A percentile compares a stretch with the other conserved stretches of the same genome.
These are phyloP conservation scores for Malus hybrid DNA, from an alignment of 331 rosid genomes.

Conservation along the genomic window DNA sequence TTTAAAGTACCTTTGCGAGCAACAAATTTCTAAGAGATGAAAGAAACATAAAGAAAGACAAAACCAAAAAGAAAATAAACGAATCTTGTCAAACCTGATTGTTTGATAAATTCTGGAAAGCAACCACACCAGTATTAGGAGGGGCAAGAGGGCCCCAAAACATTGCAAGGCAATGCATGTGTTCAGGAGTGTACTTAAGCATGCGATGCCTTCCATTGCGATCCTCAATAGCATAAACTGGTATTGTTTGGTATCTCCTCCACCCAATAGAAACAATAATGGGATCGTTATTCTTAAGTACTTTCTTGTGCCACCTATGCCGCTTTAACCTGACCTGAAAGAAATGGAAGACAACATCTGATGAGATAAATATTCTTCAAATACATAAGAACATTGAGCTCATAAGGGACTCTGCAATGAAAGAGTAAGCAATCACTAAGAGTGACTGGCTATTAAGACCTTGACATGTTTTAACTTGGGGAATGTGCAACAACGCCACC, in stretches of 20 bases:
- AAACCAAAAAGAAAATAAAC: neutral
- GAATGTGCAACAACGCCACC: too few species aligned
- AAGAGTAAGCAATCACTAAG: neutral
- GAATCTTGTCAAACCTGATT: slow-evolving; percentile 48
- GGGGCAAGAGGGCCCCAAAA: slow-evolving; percentile 98
- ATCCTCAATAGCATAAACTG: slow-evolving; percentile 86
- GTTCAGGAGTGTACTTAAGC: slow-evolving; percentile 96
- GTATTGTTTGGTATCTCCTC: slow-evolving; percentile 94
- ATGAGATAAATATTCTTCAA: neutral
- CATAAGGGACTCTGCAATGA: neutral
- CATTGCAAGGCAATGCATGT: slow-evolving; percentile 87
- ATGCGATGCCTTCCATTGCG: slow-evolving; percentile 80
- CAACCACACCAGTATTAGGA: slow-evolving; percentile 82
- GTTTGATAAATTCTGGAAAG: slow-evolving; percentile 77
- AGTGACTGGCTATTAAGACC: too few species aligned
- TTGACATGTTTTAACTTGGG: too few species aligned
- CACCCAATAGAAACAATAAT: slow-evolving; percentile 85
- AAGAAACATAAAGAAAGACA: neutral
- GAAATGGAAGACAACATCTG: neutral
- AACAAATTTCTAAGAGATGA: neutral
- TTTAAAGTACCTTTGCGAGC: neutral
- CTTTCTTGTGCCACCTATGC: slow-evolving; percentile 92
- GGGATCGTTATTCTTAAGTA: slow-evolving; percentile 86
- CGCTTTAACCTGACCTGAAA: slow-evolving; percentile 80
- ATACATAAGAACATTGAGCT: neutral